phyloP scores from a whole-genome alignment of 2,329 filamentous ascomycete species.

The Aureobasidium musti region DNA sequence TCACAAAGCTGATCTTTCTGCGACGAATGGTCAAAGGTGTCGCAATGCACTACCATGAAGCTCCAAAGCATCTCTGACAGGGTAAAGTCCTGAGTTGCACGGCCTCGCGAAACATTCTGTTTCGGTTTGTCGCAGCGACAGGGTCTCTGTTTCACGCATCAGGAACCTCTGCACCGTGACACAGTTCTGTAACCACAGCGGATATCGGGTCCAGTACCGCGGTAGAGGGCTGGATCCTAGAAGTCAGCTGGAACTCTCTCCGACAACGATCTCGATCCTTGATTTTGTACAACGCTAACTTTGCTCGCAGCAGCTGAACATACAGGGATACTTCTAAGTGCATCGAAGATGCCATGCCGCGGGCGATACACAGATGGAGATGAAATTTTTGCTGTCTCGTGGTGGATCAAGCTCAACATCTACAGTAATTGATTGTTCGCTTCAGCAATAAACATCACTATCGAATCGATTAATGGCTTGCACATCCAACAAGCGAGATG shows the following conservation, averaged over 20 bases:
- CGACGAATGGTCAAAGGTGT: slow-evolving; percentile 13
- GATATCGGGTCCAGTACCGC: slow-evolving; percentile 8
- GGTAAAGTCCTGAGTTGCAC: slow-evolving; percentile 3
- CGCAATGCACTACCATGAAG: slow-evolving; percentile 17
- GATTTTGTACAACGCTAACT: neutral
- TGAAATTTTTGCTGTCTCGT: neutral
- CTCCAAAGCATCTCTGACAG: neutral
- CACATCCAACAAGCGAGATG: slow-evolving; percentile 23
- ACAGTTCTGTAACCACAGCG: slow-evolving; percentile 14
- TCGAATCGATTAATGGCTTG: neutral
- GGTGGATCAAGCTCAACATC: slow-evolving; percentile 14
- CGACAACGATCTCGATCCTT: slow-evolving; percentile 6
- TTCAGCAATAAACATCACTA: slow-evolving; percentile 6
- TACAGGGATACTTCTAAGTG: neutral
- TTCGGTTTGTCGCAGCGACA: slow-evolving; percentile 25
- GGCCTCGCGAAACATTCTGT: slow-evolving; percentile 1
- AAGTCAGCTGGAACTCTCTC: slow-evolving; percentile 9
- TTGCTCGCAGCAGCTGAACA: neutral
- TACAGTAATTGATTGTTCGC: slow-evolving; percentile 3
- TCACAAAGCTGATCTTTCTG: neutral
- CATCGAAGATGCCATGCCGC: slow-evolving; percentile 3
- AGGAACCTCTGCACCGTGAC: slow-evolving; percentile 6
- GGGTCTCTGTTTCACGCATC: slow-evolving; percentile 19
- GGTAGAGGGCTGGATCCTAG: neutral
- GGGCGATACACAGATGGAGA: neutral